Percentiles rank a stretch among this genome's conserved stretches.
Conservation (phyloP, 441 rosid genomes). For the Adansonia rubrostipa region DNA sequence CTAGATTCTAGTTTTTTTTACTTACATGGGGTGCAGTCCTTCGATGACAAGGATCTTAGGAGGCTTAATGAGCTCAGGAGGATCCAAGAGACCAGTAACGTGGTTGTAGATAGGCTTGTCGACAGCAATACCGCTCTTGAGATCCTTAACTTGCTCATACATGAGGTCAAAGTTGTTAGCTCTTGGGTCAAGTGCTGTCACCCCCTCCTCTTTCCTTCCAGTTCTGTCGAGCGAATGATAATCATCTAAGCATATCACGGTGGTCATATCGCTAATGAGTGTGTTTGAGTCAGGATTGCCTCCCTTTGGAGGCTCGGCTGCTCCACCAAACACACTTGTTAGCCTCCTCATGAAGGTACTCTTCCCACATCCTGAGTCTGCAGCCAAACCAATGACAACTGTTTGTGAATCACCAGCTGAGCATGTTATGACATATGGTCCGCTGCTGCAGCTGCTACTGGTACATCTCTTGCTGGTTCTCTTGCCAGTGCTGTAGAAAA, state of each 20-base stretch:
- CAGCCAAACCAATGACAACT: slow-evolving; percentile 89
- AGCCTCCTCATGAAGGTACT: slow-evolving; percentile 96
- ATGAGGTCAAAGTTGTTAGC: slow-evolving; percentile 94
- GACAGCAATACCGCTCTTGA: slow-evolving; percentile 76
- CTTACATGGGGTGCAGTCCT: slow-evolving; percentile 99
- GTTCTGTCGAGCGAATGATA: slow-evolving; percentile 88
- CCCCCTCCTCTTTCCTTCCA: slow-evolving; percentile 88
- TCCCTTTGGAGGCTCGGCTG: slow-evolving; percentile 91
- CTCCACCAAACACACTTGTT: slow-evolving; percentile 94
- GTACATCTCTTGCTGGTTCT: slow-evolving; percentile 35
- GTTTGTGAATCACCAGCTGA: slow-evolving; percentile 57
- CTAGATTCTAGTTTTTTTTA: not conserved
- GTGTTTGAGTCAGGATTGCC: slow-evolving; percentile 99
- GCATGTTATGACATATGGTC: slow-evolving; percentile 54
- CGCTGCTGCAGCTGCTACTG: slow-evolving; percentile 24
- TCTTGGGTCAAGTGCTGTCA: slow-evolving; percentile 91
- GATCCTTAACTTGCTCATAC: slow-evolving; percentile 91
- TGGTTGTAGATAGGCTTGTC: slow-evolving; percentile 94
- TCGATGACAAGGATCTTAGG: slow-evolving; percentile 97
- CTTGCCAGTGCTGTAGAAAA: slow-evolving; percentile 48
- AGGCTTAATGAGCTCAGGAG: slow-evolving; percentile 91
- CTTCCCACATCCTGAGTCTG: slow-evolving; percentile 98
- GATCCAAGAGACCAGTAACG: slow-evolving; percentile 85
- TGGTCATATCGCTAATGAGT: slow-evolving; percentile 87
- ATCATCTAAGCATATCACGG: slow-evolving; percentile 93